Conservation (phyloP, 768 basidiomycete species). For the Mrakia frigida region DNA sequence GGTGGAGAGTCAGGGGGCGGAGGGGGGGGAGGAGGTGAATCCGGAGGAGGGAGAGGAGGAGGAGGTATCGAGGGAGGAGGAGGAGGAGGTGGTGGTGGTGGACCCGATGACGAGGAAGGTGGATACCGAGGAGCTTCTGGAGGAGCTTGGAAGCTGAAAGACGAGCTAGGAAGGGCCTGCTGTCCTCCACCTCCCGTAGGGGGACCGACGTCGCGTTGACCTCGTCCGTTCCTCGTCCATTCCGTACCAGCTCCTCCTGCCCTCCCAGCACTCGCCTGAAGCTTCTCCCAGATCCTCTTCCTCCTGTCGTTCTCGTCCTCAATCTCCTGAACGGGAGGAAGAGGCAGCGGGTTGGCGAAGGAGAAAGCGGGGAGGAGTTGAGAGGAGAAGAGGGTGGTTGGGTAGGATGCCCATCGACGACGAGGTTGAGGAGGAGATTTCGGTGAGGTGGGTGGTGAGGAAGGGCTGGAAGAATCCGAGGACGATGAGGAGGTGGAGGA, state of each 20-base stretch:
- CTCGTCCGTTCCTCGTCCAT: neutral
- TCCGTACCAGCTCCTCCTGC: neutral
- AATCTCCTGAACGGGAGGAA: constrained; percentile 27
- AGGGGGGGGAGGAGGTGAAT: no score
- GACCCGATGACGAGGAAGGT: neutral
- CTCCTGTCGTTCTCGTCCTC: constrained; percentile 16
- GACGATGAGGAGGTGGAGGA: constrained; percentile 14
- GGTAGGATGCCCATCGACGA: constrained; percentile 62
- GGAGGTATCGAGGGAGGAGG: neutral
- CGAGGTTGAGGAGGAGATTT: neutral
- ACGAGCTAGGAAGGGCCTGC: neutral
- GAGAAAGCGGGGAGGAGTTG: constrained; percentile 55
- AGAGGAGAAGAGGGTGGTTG: constrained; percentile 57
- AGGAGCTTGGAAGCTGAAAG: neutral
- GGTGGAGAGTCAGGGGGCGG: neutral
- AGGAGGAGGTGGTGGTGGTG: neutral
- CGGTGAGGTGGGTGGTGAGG: constrained; percentile 19
- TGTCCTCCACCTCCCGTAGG: neutral
- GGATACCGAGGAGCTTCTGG: neutral
- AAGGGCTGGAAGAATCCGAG: constrained; percentile 12
- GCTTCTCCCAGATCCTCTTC: constrained; percentile 23
- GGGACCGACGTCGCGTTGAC: neutral
- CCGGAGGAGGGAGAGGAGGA: neutral
- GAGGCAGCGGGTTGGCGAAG: constrained; percentile 47
- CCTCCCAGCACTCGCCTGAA: neutral